These are phyloP conservation scores for Pisolithus albus DNA, from an alignment of 768 basidiomycete genomes.

Conservation along the genomic window DNA sequence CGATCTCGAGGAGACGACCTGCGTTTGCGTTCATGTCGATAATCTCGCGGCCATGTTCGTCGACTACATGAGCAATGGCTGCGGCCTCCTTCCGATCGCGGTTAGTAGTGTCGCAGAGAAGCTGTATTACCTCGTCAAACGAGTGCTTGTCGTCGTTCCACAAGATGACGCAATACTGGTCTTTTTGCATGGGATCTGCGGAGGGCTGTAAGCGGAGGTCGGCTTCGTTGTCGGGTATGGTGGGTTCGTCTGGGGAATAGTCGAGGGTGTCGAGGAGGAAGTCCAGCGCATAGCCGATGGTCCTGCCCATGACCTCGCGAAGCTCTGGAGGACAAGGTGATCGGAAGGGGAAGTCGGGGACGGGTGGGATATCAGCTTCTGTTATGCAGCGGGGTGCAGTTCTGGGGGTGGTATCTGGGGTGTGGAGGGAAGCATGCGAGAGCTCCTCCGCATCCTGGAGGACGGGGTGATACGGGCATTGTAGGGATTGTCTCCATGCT, in stretches of 20 bases:
- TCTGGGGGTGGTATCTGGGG: conserved; percentile 37
- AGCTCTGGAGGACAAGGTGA: conserved; percentile 56
- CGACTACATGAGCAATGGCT: conserved; percentile 52
- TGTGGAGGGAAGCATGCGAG: conserved; percentile 7
- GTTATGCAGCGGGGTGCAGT: conserved; percentile 33
- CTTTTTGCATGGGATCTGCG: conserved; percentile 71
- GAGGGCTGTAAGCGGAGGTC: conserved; percentile 70
- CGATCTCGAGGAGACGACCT: conserved; percentile 62
- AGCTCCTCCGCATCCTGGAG: conserved; percentile 14
- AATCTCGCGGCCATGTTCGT: conserved; percentile 76
- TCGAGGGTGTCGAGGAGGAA: conserved; percentile 80
- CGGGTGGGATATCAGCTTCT: conserved; percentile 49
- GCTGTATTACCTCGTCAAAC: conserved; percentile 75
- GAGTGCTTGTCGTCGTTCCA: conserved; percentile 99
- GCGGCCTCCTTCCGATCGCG: conserved; percentile 52
- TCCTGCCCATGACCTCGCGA: conserved; percentile 65
- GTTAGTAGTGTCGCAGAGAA: conserved; percentile 50
- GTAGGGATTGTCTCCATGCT: conserved; percentile 67
- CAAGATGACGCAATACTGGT: conserved; percentile 73
- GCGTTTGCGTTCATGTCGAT: conserved; percentile 62
- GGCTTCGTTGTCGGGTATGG: conserved; percentile 57
- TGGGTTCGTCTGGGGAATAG: conserved; percentile 72
- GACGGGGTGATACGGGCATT: conserved; percentile 73
- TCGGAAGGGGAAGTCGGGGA: conserved; percentile 53
- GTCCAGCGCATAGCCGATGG: conserved; percentile 72